Conservation (phyloP, 495 filamentous ascomycete species). For the Xylaria grammica region DNA sequence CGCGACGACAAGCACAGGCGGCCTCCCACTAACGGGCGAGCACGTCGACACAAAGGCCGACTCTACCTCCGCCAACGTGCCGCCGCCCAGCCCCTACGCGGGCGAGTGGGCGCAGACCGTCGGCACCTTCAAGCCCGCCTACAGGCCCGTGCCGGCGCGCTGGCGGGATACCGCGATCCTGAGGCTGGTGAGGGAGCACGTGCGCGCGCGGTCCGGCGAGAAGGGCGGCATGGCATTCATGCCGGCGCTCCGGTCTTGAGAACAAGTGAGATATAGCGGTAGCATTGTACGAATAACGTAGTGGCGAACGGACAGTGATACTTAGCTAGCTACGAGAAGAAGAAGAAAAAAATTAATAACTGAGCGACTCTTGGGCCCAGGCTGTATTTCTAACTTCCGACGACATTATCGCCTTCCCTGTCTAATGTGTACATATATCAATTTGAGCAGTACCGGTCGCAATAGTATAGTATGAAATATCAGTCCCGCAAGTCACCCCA, state of each 20-base stretch:
- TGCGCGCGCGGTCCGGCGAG: slow-evolving; percentile 45
- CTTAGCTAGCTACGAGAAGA: too few species aligned
- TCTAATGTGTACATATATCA: too few species aligned
- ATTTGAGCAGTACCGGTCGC: too few species aligned
- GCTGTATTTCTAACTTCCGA: too few species aligned
- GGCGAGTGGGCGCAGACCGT: slow-evolving; percentile 98
- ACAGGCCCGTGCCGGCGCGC: slow-evolving; percentile 82
- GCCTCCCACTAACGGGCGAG: slow-evolving; percentile 25
- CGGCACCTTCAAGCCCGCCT: slow-evolving; percentile 91
- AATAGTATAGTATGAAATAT: too few species aligned
- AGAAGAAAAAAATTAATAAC: too few species aligned
- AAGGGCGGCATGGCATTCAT: slow-evolving; percentile 56
- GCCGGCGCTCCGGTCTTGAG: slow-evolving; percentile 41
- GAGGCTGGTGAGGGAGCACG: slow-evolving; percentile 77
- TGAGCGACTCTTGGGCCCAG: too few species aligned
- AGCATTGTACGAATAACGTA: too few species aligned
- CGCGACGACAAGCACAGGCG: slow-evolving; percentile 28
- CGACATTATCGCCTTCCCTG: too few species aligned
- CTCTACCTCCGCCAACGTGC: slow-evolving; percentile 16
- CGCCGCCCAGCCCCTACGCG: slow-evolving; percentile 29
- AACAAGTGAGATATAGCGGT: too few species aligned
- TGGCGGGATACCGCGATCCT: slow-evolving; percentile 86
- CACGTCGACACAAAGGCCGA: slow-evolving; percentile 33
- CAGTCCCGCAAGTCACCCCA: too few species aligned
- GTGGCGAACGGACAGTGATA: too few species aligned